Conservation (phyloP, 1,284 basidiomycete genomes). For the Meripilus lineatus region DNA sequence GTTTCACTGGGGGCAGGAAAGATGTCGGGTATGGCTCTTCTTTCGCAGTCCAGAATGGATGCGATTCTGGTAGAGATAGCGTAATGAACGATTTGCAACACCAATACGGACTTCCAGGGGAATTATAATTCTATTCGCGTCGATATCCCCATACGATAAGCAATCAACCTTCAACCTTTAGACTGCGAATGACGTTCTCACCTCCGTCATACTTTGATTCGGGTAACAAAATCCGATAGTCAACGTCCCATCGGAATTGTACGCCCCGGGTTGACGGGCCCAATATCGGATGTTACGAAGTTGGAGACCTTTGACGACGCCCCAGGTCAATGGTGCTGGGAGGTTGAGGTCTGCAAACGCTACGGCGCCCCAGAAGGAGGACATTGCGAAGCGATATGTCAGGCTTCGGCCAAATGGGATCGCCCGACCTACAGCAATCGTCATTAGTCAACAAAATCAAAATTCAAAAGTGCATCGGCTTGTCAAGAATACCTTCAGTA, state of each 20-base stretch:
- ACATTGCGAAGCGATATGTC: constrained; percentile 76
- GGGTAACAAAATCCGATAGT: constrained; percentile 74
- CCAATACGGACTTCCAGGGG: constrained; percentile 80
- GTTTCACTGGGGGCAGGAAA: constrained; percentile 40
- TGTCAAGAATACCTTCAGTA: constrained; percentile 45
- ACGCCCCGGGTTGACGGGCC: constrained; percentile 57
- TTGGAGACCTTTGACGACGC: constrained; percentile 68
- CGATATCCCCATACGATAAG: neutral
- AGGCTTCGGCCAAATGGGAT: constrained; percentile 75
- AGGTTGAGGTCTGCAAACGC: constrained; percentile 68
- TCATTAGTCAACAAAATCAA: neutral
- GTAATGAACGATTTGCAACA: constrained; percentile 74
- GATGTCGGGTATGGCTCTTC: constrained; percentile 59
- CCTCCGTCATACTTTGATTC: constrained; percentile 69
- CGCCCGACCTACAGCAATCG: constrained; percentile 67
- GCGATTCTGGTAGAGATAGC: constrained; percentile 56
- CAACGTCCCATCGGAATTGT: constrained; percentile 60
- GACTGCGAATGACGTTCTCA: no score
- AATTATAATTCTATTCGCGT: constrained; percentile 58
- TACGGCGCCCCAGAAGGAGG: constrained; percentile 71
- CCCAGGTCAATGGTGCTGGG: constrained; percentile 69
- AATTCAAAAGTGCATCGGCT: neutral
- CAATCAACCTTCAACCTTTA: neutral
- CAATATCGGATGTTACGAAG: constrained; percentile 72
- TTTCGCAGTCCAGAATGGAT: constrained; percentile 66